Evolutionary conservation across 345 rosid species (phyloP).

Genomic region (Stellera chamaejasme): DNA sequence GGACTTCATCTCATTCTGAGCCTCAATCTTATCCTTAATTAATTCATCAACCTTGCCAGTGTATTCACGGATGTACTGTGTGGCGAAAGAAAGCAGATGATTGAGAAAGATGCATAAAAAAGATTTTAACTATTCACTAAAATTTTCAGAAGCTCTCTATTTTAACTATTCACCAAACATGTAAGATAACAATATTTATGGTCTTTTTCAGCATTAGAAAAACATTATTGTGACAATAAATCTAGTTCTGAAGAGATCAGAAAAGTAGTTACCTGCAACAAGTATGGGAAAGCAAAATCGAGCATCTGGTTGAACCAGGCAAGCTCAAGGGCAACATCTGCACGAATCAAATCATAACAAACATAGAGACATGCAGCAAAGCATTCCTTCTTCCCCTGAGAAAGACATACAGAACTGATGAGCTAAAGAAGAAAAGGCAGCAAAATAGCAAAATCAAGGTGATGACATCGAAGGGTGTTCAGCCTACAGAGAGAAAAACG

Average conservation of each 20-base stretch:
- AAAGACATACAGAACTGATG: not conserved
- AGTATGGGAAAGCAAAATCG: conserved; percentile 82
- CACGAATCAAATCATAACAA: conserved; percentile 68
- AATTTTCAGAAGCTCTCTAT: no score
- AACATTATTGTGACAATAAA: not conserved
- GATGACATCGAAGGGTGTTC: no score
- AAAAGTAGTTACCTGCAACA: conserved; percentile 40
- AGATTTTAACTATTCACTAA: no score
- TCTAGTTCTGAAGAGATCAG: not conserved
- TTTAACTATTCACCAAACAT: no score
- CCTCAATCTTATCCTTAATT: conserved; percentile 67
- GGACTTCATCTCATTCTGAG: conserved; percentile 51
- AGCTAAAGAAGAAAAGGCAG: no score
- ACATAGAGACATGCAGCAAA: conserved; percentile 86
- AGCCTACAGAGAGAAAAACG: no score
- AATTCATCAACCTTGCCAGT: conserved; percentile 76
- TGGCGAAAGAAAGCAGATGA: not conserved
- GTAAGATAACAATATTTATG: no score
- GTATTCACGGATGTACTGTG: conserved; percentile 75
- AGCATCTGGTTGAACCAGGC: conserved; percentile 81
- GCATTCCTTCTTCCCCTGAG: conserved; percentile 78
- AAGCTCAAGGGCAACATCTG: conserved; percentile 73
- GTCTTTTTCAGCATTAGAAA: not conserved
- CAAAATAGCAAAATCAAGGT: no score
- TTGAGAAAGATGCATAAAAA: not conserved